A percentile compares a stretch with the other conserved stretches of the same genome.
phyloP scores from a whole-genome alignment of 495 filamentous ascomycete species.

The Glutinoglossum americanum region DNA sequence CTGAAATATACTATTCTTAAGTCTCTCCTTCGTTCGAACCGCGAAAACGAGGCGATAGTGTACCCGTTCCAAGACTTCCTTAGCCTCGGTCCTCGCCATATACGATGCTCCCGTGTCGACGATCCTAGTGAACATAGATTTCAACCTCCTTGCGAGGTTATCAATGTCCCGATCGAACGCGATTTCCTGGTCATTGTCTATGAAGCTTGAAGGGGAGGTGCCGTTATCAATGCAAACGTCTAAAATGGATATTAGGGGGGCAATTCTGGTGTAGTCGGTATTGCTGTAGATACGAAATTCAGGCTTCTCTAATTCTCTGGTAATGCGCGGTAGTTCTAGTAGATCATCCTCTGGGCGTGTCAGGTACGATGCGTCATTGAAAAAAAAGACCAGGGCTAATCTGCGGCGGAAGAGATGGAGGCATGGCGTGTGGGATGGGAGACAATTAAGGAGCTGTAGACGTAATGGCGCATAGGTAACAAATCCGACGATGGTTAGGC shows the following conservation, averaged over 20 bases:
- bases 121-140: slow-evolving; percentile 45
- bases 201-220: slow-evolving; percentile 14
- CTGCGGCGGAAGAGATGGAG: slow-evolving; percentile 42
- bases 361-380: slow-evolving; percentile 27
- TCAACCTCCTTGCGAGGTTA: slow-evolving; percentile 35
- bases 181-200: slow-evolving; percentile 18
- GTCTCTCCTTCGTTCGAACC: slow-evolving; percentile 41
- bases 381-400: slow-evolving; percentile 53
- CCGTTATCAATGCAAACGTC: slow-evolving; percentile 54
- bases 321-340: slow-evolving; percentile 30
- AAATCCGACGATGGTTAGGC: slow-evolving; percentile 24
- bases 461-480: slow-evolving; percentile 30
- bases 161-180: slow-evolving; percentile 54
- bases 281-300: slow-evolving; percentile 26
- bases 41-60: slow-evolving; percentile 47
- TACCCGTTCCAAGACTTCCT: slow-evolving; percentile 46
- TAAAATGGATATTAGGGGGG: slow-evolving; percentile 40
- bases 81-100: slow-evolving; percentile 50
- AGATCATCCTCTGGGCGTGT: slow-evolving; percentile 20
- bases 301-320: slow-evolving; percentile 26
- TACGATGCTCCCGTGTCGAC: slow-evolving; percentile 50
- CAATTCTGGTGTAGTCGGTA: slow-evolving; percentile 47
- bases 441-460: slow-evolving; percentile 33
- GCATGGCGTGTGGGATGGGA: slow-evolving; percentile 30
- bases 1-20: slow-evolving; percentile 33